Evolutionary conservation across 768 basidiomycete genomes (phyloP), one percentile per base, ranked within the genome.

Genomic region (Mycena metata): DNA sequence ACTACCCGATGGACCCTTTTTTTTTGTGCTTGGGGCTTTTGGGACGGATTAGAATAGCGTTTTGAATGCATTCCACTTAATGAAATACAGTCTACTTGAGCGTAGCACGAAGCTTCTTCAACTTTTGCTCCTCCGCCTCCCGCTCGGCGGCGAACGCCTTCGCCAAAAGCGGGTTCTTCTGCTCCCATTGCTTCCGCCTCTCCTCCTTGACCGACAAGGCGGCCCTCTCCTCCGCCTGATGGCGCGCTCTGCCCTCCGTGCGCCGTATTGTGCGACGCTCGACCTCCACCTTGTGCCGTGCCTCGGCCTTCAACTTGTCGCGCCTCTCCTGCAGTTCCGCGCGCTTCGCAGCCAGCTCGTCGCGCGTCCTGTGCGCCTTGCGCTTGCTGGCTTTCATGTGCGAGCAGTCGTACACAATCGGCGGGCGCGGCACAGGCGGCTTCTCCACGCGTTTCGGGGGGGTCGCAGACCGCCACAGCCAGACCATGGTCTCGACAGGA

Each of bases 341-440:
- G 33, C 60, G 64, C 42, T 72, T 66, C 8, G 19, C 67, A 2
- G 60, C 50, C 13, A 72, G 45, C 59, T 68, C 70, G 12, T 46
- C 6, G 42, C 67, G 63, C 46, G 39, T 60, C 46, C 24, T 39
- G 51, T 61, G 70, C 39, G 67, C 70, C 43, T 64, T 65, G 47
- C 64, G 70, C 50, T 72, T 72, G 21, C 47, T 46, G 4, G 59
- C 23, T n/a, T 72, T 72, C 70, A 72, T 72, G 33, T 72, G 70
- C 54, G 70, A 72, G 60, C 17, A 72, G 70, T 72, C 70, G 64
- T 72, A 72, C 23, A 65, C 63, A 55, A 21, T 41, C 2, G 60
- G 30, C 30, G 19, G 43, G 1, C 17, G 57, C 12, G 58, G 61
- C 7, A 54, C 43, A 1, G 54, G 2, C 5, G 45, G 11, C n/a